Evolutionary conservation across 192 early-diverging fungal genomes (phyloP).

Genomic region (Backusella circina): DNA sequence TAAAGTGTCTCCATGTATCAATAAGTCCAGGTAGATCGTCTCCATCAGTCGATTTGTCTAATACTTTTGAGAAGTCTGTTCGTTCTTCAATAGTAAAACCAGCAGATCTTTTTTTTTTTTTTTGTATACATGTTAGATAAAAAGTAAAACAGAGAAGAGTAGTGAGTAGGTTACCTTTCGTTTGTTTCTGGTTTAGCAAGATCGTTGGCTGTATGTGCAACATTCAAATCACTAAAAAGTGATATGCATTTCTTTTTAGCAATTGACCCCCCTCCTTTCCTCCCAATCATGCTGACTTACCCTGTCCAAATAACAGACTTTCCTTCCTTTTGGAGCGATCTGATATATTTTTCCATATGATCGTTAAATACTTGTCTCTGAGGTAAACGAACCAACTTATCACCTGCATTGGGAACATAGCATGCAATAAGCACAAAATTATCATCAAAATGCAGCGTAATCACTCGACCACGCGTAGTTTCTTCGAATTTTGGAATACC

Average conservation of each 20-base stretch:
- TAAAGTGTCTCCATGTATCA: constrained; percentile 71
- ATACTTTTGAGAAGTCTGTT: constrained; percentile 57
- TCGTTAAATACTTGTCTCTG: constrained; percentile 62
- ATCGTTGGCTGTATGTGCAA: constrained; percentile 76
- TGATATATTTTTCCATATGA: constrained; percentile 63
- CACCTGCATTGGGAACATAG: constrained; percentile 83
- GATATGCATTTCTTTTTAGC: not conserved
- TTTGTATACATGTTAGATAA: not conserved
- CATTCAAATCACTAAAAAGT: constrained; percentile 67
- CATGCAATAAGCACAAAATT: constrained; percentile 61
- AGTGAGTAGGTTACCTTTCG: constrained; percentile 36
- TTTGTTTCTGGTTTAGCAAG: constrained; percentile 73
- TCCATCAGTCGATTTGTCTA: constrained; percentile 37
- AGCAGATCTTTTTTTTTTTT: constrained; percentile 48
- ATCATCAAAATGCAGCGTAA: constrained; percentile 62
- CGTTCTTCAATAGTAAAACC: constrained; percentile 86
- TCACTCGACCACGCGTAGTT: constrained; percentile 58
- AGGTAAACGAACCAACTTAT: constrained; percentile 64
- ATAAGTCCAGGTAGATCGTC: constrained; percentile 46
- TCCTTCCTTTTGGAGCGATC: constrained; percentile 53
- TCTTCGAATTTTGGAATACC: constrained; percentile 54
- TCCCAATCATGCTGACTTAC: constrained; percentile 24
- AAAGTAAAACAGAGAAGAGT: not conserved
- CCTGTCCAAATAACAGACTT: constrained; percentile 81
- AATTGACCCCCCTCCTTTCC: not conserved